A percentile compares a stretch with the other conserved stretches of the same genome.
Evolutionary conservation across 805 yeast genomes (phyloP).

Genomic region (Isabelozyma rhagii): DNA sequence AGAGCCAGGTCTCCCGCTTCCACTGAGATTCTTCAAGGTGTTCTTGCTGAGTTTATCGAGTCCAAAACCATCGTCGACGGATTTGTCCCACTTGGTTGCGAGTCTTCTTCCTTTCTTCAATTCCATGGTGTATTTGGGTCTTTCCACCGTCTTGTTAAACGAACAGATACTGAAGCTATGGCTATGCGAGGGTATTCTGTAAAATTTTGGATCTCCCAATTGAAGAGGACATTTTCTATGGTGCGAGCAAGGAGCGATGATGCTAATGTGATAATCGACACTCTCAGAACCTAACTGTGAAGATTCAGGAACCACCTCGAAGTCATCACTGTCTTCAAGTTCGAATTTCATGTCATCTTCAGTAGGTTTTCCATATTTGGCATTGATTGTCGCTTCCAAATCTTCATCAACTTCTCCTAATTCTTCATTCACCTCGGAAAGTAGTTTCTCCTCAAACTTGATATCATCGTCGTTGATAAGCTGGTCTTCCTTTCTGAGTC

Average conservation of each 20-base stretch:
- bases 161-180: conserved; percentile 70
- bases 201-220: conserved; percentile 66
- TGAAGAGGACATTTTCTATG: conserved; percentile 86
- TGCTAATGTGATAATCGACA: conserved; percentile 52
- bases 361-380: conserved; percentile 39
- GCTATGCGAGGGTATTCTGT: conserved; percentile 53
- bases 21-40: conserved; percentile 42
- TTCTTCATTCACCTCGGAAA: conserved; percentile 20
- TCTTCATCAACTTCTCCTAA: conserved; percentile 12
- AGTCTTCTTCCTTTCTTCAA: conserved; percentile 77
- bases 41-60: conserved; percentile 31
- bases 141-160: conserved; percentile 62
- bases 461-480: conserved; percentile 34
- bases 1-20: conserved; percentile 78
- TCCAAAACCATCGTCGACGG: conserved; percentile 55
- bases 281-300: conserved; percentile 13
- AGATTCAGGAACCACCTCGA: conserved; percentile 15
- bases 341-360: conserved; percentile 48
- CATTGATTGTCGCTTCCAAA: conserved; percentile 27
- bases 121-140: conserved; percentile 81
- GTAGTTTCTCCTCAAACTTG: conserved; percentile 26
- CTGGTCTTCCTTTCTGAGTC: conserved; percentile 31
- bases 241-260: conserved; percentile 90
- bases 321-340: conserved; percentile 35
- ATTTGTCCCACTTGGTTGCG: conserved; percentile 67